Base-by-base conservation (phyloP, 2,329 filamentous ascomycete species). In the Beauveria australis region DNA sequence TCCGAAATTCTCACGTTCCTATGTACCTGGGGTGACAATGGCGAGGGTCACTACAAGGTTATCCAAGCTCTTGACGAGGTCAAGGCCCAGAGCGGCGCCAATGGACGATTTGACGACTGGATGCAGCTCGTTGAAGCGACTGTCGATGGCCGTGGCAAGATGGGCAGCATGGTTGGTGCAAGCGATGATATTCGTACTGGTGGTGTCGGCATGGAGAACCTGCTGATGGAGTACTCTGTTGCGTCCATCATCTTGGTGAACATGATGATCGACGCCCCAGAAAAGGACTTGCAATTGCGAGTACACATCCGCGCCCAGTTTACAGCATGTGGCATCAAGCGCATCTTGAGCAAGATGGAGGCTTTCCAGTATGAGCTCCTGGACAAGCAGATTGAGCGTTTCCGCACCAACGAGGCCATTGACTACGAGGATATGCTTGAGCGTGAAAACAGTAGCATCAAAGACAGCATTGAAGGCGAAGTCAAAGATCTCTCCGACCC, bases 41-140 rank as follows among this genome's bases (percentile, higher is more conserved):
- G 91, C 49, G 83, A 92, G 68, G 94, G 94, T 6, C 94, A 99
- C 70, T 78, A 92, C 67, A 96, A 95, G 75, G 94, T 99, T 40
- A 86, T 99, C 60, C 90, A 96, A 76, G 91, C 92, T 43, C 85
- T 97, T 79, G 94, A 99, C 71, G 84, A 89, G 71, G 89, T 97
- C 75, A 97, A 97, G 76, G 84, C 82, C 49, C 85, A 92, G 69
- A 88, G 92, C 69, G 89, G 88, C 63, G 94, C 97, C 73, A 97
- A 95, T 75, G 93, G 94, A 44, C 86, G 94, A 1, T 99, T 99
- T 70, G 94, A 99, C 74, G 88, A 92, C 43, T 99, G 94, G 94
- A 96, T 99, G 91, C 91, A 94, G 62, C 89, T 97, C 63, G 93
- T 97, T 47, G 94, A 97, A 75, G 93, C 97, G 67, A 97, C 93